phyloP scores from a whole-genome alignment of 2,329 filamentous ascomycete species.

The Hymenoscyphus fructigenus region DNA sequence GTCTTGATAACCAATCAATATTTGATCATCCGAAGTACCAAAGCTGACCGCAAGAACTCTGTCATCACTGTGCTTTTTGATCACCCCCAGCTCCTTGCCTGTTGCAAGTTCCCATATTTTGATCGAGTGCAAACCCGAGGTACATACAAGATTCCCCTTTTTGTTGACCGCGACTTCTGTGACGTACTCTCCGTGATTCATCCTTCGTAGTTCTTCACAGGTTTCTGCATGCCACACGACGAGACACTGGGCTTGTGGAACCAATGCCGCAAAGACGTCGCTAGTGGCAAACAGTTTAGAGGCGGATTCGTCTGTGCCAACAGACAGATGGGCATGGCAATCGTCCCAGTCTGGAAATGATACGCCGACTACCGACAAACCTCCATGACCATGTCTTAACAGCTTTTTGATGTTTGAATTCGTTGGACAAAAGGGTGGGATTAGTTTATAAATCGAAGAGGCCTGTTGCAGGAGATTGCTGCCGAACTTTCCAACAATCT shows the following conservation, averaged over 20 bases:
- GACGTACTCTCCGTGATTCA: constrained; percentile 5
- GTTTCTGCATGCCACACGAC: constrained; percentile 25
- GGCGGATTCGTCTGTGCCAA: neutral
- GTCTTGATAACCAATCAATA: constrained; percentile 32
- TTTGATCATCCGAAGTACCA: constrained; percentile 13
- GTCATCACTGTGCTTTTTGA: constrained; percentile 27
- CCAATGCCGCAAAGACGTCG: neutral
- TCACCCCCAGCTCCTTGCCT: constrained; percentile 23
- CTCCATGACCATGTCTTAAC: constrained; percentile 23
- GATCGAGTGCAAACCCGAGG: constrained; percentile 32
- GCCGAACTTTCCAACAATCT: constrained; percentile 41
- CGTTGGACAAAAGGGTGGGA: constrained; percentile 42
- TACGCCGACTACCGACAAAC: neutral
- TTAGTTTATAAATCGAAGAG: constrained; percentile 39
- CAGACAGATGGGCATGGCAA: neutral
- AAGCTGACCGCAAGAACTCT: constrained; percentile 32
- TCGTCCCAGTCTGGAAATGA: constrained; percentile 4
- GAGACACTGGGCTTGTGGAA: constrained; percentile 26
- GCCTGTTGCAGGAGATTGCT: constrained; percentile 31
- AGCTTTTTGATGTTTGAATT: constrained; percentile 38
- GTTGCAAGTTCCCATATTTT: constrained; percentile 33
- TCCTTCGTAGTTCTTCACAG: neutral
- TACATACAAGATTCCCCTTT: constrained; percentile 27
- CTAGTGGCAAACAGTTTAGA: neutral
- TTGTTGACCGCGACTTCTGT: constrained; percentile 28